Conservation (phyloP, 2,329 filamentous ascomycete genomes). For the Phaeoacremonium minimum region DNA sequence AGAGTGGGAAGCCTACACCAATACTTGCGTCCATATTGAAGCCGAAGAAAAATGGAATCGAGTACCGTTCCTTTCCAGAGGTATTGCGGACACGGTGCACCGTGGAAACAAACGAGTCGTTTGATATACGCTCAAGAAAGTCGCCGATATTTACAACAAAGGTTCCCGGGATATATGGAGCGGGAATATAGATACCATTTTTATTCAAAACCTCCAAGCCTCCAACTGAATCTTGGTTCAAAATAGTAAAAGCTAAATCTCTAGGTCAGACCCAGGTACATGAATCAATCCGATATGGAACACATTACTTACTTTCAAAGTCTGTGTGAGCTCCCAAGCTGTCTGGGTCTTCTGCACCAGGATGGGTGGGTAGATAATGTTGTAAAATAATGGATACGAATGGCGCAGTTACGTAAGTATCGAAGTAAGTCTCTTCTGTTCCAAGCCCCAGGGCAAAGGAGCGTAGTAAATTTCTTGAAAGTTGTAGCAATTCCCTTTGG, state of each 20-base stretch:
- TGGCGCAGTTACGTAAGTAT: slow-evolving; percentile 21
- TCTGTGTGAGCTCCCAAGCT: slow-evolving; percentile 25
- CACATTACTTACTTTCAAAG: slow-evolving; percentile 8
- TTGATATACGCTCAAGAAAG: slow-evolving; percentile 33
- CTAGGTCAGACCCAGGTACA: slow-evolving; percentile 40
- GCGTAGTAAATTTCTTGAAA: slow-evolving; percentile 14
- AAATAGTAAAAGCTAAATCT: slow-evolving; percentile 42
- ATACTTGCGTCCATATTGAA: slow-evolving; percentile 16
- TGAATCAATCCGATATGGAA: too few species aligned
- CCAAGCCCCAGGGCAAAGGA: slow-evolving; percentile 16
- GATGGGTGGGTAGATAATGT: slow-evolving; percentile 32
- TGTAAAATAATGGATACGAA: slow-evolving; percentile 31
- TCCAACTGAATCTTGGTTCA: slow-evolving; percentile 36
- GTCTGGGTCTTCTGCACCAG: slow-evolving; percentile 28
- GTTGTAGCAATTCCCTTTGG: slow-evolving; percentile 14
- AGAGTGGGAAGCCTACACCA: background rate
- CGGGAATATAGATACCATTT: slow-evolving; percentile 37
- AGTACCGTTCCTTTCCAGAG: slow-evolving; percentile 30
- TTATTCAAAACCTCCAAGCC: slow-evolving; percentile 41
- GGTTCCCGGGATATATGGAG: slow-evolving; percentile 32
- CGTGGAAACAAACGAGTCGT: slow-evolving; percentile 34
- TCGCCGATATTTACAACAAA: slow-evolving; percentile 42
- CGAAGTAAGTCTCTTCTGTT: slow-evolving; percentile 13
- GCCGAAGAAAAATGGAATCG: slow-evolving; percentile 34
- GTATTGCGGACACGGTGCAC: slow-evolving; percentile 32